Evolutionary conservation across 768 basidiomycete species (phyloP), one percentile per base, ranked within the genome.

Genomic region (Boletus pseudopeckii): DNA sequence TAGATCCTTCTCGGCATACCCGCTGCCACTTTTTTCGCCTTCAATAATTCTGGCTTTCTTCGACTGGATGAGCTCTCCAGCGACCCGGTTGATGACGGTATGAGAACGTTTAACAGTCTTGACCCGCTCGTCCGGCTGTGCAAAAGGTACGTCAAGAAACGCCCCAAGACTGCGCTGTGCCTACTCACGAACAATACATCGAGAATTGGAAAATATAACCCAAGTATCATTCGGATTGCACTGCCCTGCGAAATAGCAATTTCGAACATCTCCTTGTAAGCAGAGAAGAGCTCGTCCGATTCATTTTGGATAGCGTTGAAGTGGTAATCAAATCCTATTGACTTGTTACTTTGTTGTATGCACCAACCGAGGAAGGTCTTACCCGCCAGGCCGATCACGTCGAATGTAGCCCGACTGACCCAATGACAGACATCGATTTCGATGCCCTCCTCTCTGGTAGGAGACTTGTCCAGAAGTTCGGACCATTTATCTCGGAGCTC

Each of bases 341-440:
- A 50, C 33, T 26, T 6, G 45, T 63, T n/a, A 56, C 5, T 40
- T 52, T 30, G 32, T 5, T 15, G 30, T 45, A 32, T 14, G n/a
- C 36, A 28, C 14, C 59, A 28, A 50, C 41, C 36, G 37, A 14
- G 28, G 38, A 43, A 52, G 22, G 8, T n/a, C 74, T 43, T 51
- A 90, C 89, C 90, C 39, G 92, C 90, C n/a, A 90, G 68, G 1
- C 92, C 94, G 60, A 97, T 92, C 41, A 95, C 85, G 67, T 96
- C 94, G 63, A 97, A 89, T 0, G 92, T 92, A 9, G 86, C 85
- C 40, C 91, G 79, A 57, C 85, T 88, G 33, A 94, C 70, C 87
- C 88, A 95, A 59, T 81, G 83, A 64, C 82, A 85, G 7, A 94
- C 81, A 62, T 97, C 90, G 24, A 97, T 64, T 62, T 62, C 77